These are phyloP conservation scores for Cornus controversa DNA, from an alignment of 148 eudicot genomes.

Conservation along the genomic window DNA sequence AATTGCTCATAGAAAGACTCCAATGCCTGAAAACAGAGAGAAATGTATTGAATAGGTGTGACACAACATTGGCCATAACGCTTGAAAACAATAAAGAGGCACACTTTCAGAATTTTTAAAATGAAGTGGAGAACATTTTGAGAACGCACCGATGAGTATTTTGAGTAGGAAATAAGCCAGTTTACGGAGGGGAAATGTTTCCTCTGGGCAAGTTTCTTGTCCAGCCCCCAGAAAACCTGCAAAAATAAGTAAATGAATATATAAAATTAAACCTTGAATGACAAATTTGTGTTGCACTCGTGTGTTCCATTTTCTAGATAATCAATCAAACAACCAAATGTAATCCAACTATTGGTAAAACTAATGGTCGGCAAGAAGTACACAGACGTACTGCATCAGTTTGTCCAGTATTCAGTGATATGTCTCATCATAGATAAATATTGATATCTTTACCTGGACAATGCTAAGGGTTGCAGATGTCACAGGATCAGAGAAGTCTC, in stretches of 20 bases:
- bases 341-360: background rate
- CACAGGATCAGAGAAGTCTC: slow-evolving; percentile 99
- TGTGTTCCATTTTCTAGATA: background rate
- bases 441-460: slow-evolving; percentile 67
- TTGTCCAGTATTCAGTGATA: background rate
- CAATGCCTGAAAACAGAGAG: slow-evolving; percentile 60
- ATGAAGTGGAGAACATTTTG: background rate
- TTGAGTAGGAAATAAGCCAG: slow-evolving; percentile 99
- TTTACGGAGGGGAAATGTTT: slow-evolving; percentile 98
- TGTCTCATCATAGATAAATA: background rate
- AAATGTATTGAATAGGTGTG: background rate
- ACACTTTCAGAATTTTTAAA: background rate
- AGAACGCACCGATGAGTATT: slow-evolving; percentile 77
- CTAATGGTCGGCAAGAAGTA: background rate
- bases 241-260: slow-evolving; percentile 12
- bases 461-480: slow-evolving; percentile 98
- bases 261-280: background rate
- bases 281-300: background rate
- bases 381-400: background rate
- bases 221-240: slow-evolving; percentile 99
- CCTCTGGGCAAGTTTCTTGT: slow-evolving; percentile 97
- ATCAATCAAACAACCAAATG: background rate
- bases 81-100: background rate
- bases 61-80: background rate
- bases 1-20: slow-evolving; percentile 87